Conservation (phyloP, 352 stramenopile genomes). For the Globisporangium mamillatum region DNA sequence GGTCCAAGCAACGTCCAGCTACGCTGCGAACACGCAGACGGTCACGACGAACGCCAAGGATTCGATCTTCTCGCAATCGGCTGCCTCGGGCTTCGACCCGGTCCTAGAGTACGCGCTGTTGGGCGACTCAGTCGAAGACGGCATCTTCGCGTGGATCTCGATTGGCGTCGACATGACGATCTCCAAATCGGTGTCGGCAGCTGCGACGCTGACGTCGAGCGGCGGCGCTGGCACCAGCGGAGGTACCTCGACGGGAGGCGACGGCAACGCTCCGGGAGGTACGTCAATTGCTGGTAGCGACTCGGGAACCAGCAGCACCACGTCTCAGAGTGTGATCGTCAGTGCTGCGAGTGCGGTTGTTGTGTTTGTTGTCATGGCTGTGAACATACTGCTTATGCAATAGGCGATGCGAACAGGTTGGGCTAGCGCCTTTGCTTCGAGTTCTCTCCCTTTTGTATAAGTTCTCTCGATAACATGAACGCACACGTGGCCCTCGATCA, state of each 20-base stretch:
- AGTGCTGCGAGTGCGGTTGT: not conserved
- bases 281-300: not conserved
- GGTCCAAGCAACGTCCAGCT: not conserved
- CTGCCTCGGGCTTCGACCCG: conserved; percentile 11
- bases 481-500: too few relatives aligned
- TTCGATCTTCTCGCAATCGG: conserved; percentile 13
- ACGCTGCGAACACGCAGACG: conserved; percentile 10
- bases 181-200: not conserved
- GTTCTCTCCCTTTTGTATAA: too few relatives aligned
- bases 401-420: not conserved
- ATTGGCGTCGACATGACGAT: conserved; percentile 19
- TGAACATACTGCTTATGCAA: not conserved
- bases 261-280: not conserved
- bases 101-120: conserved; percentile 15
- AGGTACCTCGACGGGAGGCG: not conserved
- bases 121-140: conserved; percentile 19
- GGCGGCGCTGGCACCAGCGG: not conserved
- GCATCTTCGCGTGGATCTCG: conserved; percentile 25
- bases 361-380: not conserved
- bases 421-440: too few relatives aligned
- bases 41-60: conserved; percentile 14
- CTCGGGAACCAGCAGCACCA: not conserved
- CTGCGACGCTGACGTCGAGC: not conserved
- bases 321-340: not conserved
- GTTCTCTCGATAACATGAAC: too few relatives aligned